Evolutionary conservation across 1,284 basidiomycete species (phyloP).

Genomic region (Blastosporella zonata): DNA sequence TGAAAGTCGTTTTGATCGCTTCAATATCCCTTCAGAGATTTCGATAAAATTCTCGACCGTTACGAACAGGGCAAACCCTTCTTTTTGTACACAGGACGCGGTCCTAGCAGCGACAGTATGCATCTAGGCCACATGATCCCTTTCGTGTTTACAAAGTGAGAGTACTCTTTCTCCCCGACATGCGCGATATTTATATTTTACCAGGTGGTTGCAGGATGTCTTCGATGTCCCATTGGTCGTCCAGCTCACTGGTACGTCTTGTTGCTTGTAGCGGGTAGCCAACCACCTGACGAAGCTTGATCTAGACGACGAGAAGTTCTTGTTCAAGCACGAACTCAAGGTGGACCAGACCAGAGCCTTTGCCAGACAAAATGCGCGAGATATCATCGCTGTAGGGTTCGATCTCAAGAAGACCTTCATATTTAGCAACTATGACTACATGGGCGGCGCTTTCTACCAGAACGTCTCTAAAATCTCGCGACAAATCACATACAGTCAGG

Average conservation of each 20-base stretch:
- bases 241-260: constrained; percentile 76
- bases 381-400: constrained; percentile 97
- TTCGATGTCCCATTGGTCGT: constrained; percentile 94
- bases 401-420: constrained; percentile 94
- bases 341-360: constrained; percentile 88
- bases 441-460: constrained; percentile 92
- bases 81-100: constrained; percentile 97
- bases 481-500: constrained; percentile 91
- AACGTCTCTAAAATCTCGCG: constrained; percentile 94
- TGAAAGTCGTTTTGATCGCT: neutral
- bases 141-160: constrained; percentile 95
- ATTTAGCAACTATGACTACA: constrained; percentile 89
- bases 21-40: constrained; percentile 58
- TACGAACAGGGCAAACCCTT: constrained; percentile 98
- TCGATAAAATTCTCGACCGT: constrained; percentile 91
- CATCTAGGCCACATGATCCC: constrained; percentile 98
- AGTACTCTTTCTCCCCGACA: constrained; percentile 14
- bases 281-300: neutral
- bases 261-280: constrained; percentile 24
- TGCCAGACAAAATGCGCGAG: constrained; percentile 84
- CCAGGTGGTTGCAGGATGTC: constrained; percentile 94
- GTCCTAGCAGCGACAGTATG: constrained; percentile 96
- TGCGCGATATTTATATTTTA: neutral
- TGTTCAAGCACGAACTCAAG: constrained; percentile 94
- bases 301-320: constrained; percentile 97